phyloP scores from a whole-genome alignment of 176 grass and related monocot genomes.

The Coix lacrymajobi region DNA sequence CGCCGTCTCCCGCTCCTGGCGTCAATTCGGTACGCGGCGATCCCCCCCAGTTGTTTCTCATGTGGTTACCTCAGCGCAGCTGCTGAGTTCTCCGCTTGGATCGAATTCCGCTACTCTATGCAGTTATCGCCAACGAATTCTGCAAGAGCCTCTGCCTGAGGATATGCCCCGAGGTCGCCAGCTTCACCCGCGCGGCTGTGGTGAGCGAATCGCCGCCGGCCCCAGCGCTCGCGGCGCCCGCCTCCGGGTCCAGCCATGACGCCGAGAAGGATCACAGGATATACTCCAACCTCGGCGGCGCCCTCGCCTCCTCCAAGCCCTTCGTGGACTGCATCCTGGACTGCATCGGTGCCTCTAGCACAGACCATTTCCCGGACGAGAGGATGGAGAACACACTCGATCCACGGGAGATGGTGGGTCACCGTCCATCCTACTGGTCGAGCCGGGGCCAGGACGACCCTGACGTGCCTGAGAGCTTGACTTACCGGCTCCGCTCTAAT shows the following conservation, averaged over 20 bases:
- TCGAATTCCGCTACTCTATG: background rate
- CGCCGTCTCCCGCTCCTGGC: slow-evolving; percentile 70
- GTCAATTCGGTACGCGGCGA: slow-evolving; percentile 36
- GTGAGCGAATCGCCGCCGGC: slow-evolving; percentile 7
- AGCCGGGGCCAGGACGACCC: slow-evolving; percentile 50
- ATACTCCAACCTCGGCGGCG: slow-evolving; percentile 52
- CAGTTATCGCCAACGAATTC: slow-evolving; percentile 63
- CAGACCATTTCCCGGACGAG: slow-evolving; percentile 71
- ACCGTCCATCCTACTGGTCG: slow-evolving; percentile 78
- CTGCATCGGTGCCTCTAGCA: slow-evolving; percentile 73
- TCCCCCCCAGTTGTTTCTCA: too few relatives aligned
- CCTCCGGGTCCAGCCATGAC: slow-evolving; percentile 43
- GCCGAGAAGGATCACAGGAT: slow-evolving; percentile 50
- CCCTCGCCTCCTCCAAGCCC: slow-evolving; percentile 33
- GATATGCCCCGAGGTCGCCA: slow-evolving; percentile 58
- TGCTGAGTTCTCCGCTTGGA: too few relatives aligned
- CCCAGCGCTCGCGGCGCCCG: background rate
- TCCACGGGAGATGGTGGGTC: slow-evolving; percentile 19
- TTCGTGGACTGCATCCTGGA: slow-evolving; percentile 42
- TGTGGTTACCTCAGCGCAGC: too few relatives aligned
- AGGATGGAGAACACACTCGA: slow-evolving; percentile 75
- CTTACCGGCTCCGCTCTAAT: slow-evolving; percentile 43
- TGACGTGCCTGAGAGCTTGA: slow-evolving; percentile 51
- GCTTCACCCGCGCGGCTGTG: slow-evolving; percentile 38
- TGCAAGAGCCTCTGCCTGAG: slow-evolving; percentile 45